Base-by-base conservation (phyloP, 176 grass and related monocot species). In the Oryza coarctata region DNA sequence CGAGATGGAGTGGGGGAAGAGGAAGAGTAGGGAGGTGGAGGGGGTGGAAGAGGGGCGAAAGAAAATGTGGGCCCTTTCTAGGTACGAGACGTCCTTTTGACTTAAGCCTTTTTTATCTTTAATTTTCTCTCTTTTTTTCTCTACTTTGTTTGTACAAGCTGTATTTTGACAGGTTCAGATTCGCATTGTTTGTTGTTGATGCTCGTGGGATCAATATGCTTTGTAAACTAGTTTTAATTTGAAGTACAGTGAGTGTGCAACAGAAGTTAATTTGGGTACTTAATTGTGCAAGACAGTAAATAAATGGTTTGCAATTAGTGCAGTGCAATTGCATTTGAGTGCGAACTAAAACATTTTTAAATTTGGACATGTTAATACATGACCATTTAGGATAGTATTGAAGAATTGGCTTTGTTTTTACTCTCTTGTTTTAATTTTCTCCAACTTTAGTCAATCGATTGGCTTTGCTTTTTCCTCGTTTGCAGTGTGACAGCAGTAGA, bases 51-150 rank as follows among this genome's bases (percentile, higher is more conserved):
- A 30, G 85, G 39, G 68, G 43, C 66, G 74, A 79, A 79, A 63
- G 35, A 50, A 71, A 74, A 75, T 55, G 73, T 87, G 63, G 73
- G 73, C 65, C 84, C 58, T 60, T 79, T 86, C 70, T 71, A 73
- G 82, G 88, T 87, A 33, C 74, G 62, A 76, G 62, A 79, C 75
- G 79, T 77, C 26, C 68, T 79, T 74, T 79, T 79, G 45, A 50
- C 62, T 85, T 76, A 76, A 89, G 82, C 23, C 12, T 80, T 69
- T 75, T 20, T 71, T 18, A n/a, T 9, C 0, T 34, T 60, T 52
- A 20, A 20, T 7, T 52, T 52, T 52, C 7, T 1, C 2, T 80
- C 12, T 1, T 0, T 23, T 43, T 30, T 17, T 15, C 7, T 39
- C 34, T 10, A 18, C 40, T 30, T 64, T 6, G 25, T 18, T n/a